These are phyloP conservation scores for Excoecaria cochinchinensis DNA, from an alignment of 345 rosid genomes.

Conservation along the genomic window DNA sequence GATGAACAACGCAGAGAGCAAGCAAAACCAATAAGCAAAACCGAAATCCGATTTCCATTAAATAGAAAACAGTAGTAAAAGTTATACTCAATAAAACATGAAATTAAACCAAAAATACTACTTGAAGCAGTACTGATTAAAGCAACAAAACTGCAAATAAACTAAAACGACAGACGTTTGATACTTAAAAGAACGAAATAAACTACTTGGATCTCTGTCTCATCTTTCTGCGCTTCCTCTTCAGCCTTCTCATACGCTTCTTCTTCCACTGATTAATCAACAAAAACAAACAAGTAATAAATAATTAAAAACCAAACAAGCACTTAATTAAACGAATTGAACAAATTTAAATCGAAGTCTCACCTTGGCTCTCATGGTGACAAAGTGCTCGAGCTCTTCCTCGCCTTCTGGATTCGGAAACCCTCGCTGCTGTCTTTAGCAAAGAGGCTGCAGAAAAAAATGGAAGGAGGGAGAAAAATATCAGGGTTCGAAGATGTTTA, in stretches of 20 bases:
- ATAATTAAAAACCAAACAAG: background rate
- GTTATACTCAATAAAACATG: background rate
- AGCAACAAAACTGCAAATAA: background rate
- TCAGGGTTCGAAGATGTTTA: background rate
- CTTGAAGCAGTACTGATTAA: background rate
- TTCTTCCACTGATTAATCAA: slow-evolving; percentile 78
- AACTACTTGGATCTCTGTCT: slow-evolving; percentile 95
- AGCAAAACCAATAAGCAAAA: background rate
- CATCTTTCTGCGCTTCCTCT: slow-evolving; percentile 99
- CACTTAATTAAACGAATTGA: background rate
- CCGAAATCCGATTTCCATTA: slow-evolving; percentile 10
- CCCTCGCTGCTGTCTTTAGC: slow-evolving; percentile 11
- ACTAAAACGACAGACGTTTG: background rate
- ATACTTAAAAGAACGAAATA: background rate
- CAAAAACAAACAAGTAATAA: background rate
- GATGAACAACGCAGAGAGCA: background rate
- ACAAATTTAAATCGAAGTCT: background rate
- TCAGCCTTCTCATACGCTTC: slow-evolving; percentile 99
- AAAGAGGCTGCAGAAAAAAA: slow-evolving; percentile 18
- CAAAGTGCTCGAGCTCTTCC: background rate
- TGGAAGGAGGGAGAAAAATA: background rate
- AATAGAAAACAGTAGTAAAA: slow-evolving; percentile 8
- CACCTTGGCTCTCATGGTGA: slow-evolving; percentile 91
- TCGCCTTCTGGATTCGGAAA: slow-evolving; percentile 11
- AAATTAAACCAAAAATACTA: slow-evolving; percentile 4